A percentile compares a stretch with the other conserved stretches of the same genome.
These are phyloP conservation scores for Coelastrella sp. DNA, from an alignment of 139 green algal species.

Conservation along the genomic window DNA sequence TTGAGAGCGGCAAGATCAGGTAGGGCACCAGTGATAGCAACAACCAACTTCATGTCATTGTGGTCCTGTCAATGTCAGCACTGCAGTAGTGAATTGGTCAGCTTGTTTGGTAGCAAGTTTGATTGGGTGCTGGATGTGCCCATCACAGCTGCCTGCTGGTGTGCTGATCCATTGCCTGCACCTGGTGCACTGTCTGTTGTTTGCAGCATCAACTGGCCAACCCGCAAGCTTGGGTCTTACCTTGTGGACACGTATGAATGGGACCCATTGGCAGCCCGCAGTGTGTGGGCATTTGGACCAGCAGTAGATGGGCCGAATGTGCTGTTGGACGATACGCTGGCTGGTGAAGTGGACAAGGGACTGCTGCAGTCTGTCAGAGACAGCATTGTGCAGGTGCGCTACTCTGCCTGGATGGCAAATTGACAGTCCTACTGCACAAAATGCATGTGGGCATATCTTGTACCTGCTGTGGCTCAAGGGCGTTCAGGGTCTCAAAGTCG, in stretches of 20 bases:
- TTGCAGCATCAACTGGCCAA: conserved; percentile 39
- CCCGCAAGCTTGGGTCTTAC: conserved; percentile 27
- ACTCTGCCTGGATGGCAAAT: neutral
- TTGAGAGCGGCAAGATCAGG: conserved; percentile 80
- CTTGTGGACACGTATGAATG: conserved; percentile 89
- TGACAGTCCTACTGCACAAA: no score
- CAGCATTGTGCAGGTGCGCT: conserved; percentile 83
- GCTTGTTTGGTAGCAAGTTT: no score
- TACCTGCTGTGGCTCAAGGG: no score
- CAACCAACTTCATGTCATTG: no score
- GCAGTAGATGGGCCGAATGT: conserved; percentile 90
- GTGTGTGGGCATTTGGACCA: conserved; percentile 98
- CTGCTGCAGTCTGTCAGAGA: conserved; percentile 87
- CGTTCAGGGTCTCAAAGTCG: no score
- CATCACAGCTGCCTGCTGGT: neutral
- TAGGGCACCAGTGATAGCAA: neutral
- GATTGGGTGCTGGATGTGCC: neutral
- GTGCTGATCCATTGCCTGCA: neutral
- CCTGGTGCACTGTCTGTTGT: neutral
- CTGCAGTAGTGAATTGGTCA: no score
- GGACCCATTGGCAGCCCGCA: conserved; percentile 94
- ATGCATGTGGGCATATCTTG: no score
- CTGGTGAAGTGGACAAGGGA: conserved; percentile 92
- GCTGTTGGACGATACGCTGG: conserved; percentile 96
- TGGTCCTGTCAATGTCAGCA: no score